phyloP scores from a whole-genome alignment of 331 rosid genomes.

The Ulmus americana region DNA sequence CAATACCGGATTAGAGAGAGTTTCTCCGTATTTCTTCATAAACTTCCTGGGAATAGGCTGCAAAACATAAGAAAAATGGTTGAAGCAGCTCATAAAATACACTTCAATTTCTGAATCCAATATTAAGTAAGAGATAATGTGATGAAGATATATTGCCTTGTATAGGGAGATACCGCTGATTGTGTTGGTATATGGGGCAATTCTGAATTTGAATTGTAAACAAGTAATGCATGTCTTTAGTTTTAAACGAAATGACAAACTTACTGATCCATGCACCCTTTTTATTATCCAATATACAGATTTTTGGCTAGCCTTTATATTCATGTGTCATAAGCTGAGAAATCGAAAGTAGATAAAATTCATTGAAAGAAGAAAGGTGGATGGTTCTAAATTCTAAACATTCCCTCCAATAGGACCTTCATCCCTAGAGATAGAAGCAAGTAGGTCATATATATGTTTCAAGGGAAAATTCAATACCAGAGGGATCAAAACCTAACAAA shows the following conservation, averaged over 20 bases:
- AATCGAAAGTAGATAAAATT: neutral
- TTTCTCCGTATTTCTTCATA: slow-evolving; percentile 19
- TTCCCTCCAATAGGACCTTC: slow-evolving; percentile 18
- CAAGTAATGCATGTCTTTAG: too few relatives aligned
- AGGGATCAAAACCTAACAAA: slow-evolving; percentile 7
- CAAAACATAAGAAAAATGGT: neutral
- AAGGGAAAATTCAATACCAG: slow-evolving; percentile 18
- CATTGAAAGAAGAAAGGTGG: too few relatives aligned
- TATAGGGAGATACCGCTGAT: too few relatives aligned
- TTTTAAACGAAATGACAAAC: too few relatives aligned
- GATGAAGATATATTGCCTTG: too few relatives aligned
- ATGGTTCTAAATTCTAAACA: slow-evolving; percentile 9
- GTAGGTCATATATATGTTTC: neutral
- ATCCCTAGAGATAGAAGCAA: slow-evolving; percentile 2
- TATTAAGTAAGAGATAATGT: neutral
- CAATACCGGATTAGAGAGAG: slow-evolving; percentile 18
- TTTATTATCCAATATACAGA: too few relatives aligned
- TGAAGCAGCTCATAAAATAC: too few relatives aligned
- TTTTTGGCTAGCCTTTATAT: too few relatives aligned
- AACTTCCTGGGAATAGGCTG: slow-evolving; percentile 29
- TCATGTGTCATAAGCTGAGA: neutral
- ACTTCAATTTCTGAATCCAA: neutral
- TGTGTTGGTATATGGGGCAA: too few relatives aligned
- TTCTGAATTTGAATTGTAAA: too few relatives aligned
- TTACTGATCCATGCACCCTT: too few relatives aligned